These are phyloP conservation scores for Linanthus parryae DNA, from an alignment of 148 eudicot genomes.

Conservation along the genomic window DNA sequence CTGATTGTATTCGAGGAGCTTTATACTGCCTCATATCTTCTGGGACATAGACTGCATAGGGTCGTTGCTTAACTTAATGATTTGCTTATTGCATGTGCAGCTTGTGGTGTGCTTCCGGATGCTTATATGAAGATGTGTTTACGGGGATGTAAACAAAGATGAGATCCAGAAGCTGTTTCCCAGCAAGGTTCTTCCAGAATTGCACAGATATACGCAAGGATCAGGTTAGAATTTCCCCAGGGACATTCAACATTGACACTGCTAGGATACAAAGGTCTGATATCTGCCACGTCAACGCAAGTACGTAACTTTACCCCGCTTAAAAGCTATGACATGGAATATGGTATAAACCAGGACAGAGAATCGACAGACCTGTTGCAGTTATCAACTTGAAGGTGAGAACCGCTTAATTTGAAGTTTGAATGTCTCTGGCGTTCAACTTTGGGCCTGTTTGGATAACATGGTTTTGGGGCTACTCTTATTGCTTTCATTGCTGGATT, in stretches of 20 bases:
- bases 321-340: conserved; percentile 32
- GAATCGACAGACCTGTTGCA: conserved; percentile 25
- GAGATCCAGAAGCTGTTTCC: conserved; percentile 47
- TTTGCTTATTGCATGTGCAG: too few species aligned
- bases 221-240: conserved; percentile 23
- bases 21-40: too few species aligned
- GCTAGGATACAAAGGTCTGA: too few species aligned
- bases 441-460: too few species aligned
- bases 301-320: conserved; percentile 22
- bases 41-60: too few species aligned
- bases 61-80: too few species aligned
- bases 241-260: background rate
- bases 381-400: conserved; percentile 28
- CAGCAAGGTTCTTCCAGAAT: conserved; percentile 35
- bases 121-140: conserved; percentile 37
- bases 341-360: conserved; percentile 19
- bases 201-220: conserved; percentile 37
- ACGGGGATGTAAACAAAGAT: conserved; percentile 33
- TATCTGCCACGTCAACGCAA: too few species aligned
- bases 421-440: too few species aligned
- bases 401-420: too few species aligned
- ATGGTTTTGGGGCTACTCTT: too few species aligned
- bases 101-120: conserved; percentile 47
- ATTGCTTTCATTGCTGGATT: too few species aligned
- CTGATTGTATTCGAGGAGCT: too few species aligned